Evolutionary conservation across 2,329 filamentous ascomycete genomes (phyloP).

Genomic region (Verticillium dahliae): DNA sequence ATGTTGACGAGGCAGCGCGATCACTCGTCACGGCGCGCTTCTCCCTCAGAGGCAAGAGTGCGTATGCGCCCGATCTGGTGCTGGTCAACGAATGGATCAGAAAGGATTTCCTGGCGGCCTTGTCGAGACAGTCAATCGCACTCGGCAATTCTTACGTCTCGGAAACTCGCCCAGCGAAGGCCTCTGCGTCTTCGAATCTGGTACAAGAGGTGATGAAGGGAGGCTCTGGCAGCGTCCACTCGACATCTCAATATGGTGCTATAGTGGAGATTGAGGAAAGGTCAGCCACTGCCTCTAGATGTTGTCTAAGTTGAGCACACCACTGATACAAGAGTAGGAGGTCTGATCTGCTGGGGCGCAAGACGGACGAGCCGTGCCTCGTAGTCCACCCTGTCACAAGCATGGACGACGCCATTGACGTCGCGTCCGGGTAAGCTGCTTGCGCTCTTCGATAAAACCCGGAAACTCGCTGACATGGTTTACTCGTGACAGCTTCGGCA

Average conservation of each 20-base stretch:
- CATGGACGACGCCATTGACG: conserved; percentile 48
- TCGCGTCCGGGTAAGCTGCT: conserved; percentile 25
- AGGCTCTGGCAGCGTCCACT: conserved; percentile 6
- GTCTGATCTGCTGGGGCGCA: conserved; percentile 25
- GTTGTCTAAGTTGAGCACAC: neutral
- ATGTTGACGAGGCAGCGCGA: conserved; percentile 45
- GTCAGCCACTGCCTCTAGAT: neutral
- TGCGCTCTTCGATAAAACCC: conserved; percentile 4
- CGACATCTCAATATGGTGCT: conserved; percentile 16
- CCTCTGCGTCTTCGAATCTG: neutral
- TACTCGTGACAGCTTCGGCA: conserved; percentile 14
- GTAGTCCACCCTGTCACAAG: conserved; percentile 38
- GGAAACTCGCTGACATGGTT: conserved; percentile 5
- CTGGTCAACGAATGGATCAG: conserved; percentile 59
- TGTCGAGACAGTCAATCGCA: conserved; percentile 21
- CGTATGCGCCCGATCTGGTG: conserved; percentile 56
- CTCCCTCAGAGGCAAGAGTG: conserved; percentile 46
- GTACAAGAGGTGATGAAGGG: conserved; percentile 1
- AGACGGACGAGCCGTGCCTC: conserved; percentile 34
- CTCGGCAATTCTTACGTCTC: neutral
- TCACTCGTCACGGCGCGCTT: conserved; percentile 48
- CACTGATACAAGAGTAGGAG: conserved; percentile 4
- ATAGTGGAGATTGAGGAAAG: conserved; percentile 13
- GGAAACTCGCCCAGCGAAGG: neutral
- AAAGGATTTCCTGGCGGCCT: conserved; percentile 44